Evolutionary conservation across 768 basidiomycete genomes (phyloP).

Genomic region (Termitomyces bulborhizus): DNA sequence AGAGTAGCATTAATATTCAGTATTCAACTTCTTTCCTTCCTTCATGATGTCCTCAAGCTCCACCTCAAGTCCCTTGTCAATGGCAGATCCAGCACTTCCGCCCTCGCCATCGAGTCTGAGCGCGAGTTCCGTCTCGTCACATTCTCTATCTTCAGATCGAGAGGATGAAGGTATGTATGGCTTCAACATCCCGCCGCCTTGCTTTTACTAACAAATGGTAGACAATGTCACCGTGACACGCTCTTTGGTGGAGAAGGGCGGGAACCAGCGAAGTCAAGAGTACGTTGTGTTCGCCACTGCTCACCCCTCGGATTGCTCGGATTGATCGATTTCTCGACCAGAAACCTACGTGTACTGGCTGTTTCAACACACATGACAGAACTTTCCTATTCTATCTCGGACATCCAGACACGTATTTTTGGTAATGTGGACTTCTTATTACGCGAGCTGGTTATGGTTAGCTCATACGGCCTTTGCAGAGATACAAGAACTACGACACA

Average conservation of each 20-base stretch:
- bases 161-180: constrained; percentile 57
- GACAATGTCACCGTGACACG: constrained; percentile 71
- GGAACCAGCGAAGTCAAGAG: constrained; percentile 62
- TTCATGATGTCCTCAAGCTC: constrained; percentile 31
- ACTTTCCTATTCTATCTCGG: constrained; percentile 79
- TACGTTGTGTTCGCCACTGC: constrained; percentile 34
- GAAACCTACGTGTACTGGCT: constrained; percentile 71
- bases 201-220: constrained; percentile 22
- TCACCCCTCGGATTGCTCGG: not conserved
- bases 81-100: constrained; percentile 27
- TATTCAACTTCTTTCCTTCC: constrained; percentile 17
- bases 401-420: constrained; percentile 88
- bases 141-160: constrained; percentile 45
- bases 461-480: constrained; percentile 37
- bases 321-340: constrained; percentile 21
- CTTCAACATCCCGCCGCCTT: constrained; percentile 5
- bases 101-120: constrained; percentile 33
- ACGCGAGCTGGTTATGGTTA: not conserved
- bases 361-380: constrained; percentile 85
- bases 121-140: constrained; percentile 41
- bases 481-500: constrained; percentile 90
- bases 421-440: constrained; percentile 34
- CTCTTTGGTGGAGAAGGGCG: constrained; percentile 36
- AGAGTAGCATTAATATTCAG: constrained; percentile 13
- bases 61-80: constrained; percentile 24